Evolutionary conservation across 441 rosid species (phyloP).

Genomic region (Kokia cookei): DNA sequence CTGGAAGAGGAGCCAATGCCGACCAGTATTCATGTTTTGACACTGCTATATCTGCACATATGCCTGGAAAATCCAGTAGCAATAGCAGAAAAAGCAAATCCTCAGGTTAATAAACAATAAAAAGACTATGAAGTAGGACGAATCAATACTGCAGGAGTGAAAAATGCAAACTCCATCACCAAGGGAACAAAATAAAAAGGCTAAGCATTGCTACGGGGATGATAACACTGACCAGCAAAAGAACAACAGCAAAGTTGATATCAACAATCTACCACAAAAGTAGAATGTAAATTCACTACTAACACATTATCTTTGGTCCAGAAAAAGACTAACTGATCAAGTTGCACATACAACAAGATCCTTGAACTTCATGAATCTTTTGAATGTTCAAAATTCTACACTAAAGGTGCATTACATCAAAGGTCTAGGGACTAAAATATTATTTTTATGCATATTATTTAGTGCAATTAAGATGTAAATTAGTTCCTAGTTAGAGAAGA

Average conservation of each 20-base stretch:
- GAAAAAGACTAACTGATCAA: not conserved
- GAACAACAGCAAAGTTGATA: not conserved
- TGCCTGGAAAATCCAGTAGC: conserved; percentile 39
- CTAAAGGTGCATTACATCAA: not conserved
- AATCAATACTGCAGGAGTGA: not conserved
- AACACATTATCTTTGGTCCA: not conserved
- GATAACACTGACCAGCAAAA: not conserved
- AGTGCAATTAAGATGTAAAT: not conserved
- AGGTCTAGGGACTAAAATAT: not conserved
- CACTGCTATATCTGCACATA: conserved; percentile 76
- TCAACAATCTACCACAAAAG: not conserved
- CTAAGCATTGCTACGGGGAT: not conserved
- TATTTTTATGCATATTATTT: not conserved
- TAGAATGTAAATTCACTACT: not conserved
- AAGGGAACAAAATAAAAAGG: not conserved
- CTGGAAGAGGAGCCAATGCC: conserved; percentile 92
- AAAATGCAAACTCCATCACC: not conserved
- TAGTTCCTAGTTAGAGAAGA: conserved; percentile 7
- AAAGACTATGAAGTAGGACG: not conserved
- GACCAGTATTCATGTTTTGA: conserved; percentile 89
- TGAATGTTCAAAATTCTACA: not conserved
- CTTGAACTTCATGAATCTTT: not conserved
- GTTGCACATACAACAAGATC: not conserved
- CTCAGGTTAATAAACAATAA: not conserved
- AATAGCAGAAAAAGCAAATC: conserved; percentile 14